Percentiles rank a stretch among this genome's conserved stretches.
Evolutionary conservation across 306 rosid genomes (phyloP).

Genomic region (Myrica gale): DNA sequence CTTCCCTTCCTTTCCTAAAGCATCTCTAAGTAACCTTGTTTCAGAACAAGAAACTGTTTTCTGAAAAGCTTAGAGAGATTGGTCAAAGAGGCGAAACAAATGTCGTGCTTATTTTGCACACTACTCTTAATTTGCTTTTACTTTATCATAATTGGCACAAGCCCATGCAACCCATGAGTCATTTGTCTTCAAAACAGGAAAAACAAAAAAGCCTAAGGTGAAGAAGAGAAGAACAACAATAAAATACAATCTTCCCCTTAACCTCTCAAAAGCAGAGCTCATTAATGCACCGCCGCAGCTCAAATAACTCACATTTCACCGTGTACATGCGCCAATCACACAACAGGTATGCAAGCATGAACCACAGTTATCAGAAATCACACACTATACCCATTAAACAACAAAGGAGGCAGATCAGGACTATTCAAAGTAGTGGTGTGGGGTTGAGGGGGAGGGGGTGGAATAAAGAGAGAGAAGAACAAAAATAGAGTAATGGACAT

Average conservation of each 20-base stretch:
- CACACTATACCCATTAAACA: not conserved
- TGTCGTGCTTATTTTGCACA: not conserved
- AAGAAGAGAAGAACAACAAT: not conserved
- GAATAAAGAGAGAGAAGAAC: not conserved
- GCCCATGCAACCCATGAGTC: not conserved
- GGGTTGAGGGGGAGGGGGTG: no score
- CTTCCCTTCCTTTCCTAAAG: not conserved
- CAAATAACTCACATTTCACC: slow-evolving; percentile 24
- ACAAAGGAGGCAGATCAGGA: not conserved
- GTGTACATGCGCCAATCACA: no score
- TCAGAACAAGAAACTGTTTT: not conserved
- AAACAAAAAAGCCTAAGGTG: not conserved
- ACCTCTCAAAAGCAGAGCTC: not conserved
- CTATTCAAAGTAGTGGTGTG: not conserved
- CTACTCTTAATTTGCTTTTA: not conserved
- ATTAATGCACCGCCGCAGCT: not conserved
- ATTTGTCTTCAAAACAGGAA: not conserved
- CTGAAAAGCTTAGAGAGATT: not conserved
- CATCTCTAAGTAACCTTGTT: not conserved
- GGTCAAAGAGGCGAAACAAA: not conserved
- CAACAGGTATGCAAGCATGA: not conserved
- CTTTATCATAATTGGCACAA: not conserved
- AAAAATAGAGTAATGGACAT: not conserved
- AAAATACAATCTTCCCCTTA: not conserved
- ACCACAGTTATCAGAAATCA: not conserved